Conservation (phyloP, 2,329 filamentous ascomycete species). For the Aspergillus sp. region DNA sequence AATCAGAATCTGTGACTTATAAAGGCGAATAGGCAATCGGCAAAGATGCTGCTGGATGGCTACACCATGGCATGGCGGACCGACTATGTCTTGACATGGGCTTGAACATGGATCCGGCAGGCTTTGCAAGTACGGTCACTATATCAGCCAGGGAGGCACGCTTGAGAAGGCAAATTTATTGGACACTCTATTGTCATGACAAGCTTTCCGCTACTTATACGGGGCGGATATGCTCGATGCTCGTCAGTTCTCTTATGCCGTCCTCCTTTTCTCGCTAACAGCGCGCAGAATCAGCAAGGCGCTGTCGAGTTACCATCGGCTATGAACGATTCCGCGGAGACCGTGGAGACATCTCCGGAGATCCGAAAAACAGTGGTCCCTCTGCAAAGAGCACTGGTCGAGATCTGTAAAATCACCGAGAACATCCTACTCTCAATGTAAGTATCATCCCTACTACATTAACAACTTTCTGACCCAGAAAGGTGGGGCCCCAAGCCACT, state of each 20-base stretch:
- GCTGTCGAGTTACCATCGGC: not conserved
- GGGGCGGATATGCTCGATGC: conserved; percentile 38
- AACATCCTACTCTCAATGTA: conserved; percentile 1
- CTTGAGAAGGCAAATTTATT: conserved; percentile 39
- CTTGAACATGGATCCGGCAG: conserved; percentile 37
- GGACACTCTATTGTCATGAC: conserved; percentile 40
- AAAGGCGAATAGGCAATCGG: conserved; percentile 31
- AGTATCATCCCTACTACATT: not conserved
- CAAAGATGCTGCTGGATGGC: conserved; percentile 39
- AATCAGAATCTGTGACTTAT: too few species aligned
- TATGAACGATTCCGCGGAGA: not conserved
- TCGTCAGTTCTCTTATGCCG: conserved; percentile 25
- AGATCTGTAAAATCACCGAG: not conserved
- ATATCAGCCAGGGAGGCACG: conserved; percentile 34
- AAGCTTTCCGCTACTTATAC: conserved; percentile 38
- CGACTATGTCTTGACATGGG: conserved; percentile 42
- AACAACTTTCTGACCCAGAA: too few species aligned
- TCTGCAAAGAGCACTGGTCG: not conserved
- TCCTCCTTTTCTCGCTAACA: not conserved
- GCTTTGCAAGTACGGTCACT: conserved; percentile 27
- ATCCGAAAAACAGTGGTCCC: not conserved
- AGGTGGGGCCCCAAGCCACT: not conserved
- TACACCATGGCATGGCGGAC: conserved; percentile 41
- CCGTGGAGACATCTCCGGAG: not conserved
- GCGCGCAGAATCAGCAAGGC: not conserved